A percentile compares a stretch with the other conserved stretches of the same genome.
These are phyloP conservation scores for Groenewaldozyma auringiensis DNA, from an alignment of 1,139 yeast genomes.

Conservation along the genomic window DNA sequence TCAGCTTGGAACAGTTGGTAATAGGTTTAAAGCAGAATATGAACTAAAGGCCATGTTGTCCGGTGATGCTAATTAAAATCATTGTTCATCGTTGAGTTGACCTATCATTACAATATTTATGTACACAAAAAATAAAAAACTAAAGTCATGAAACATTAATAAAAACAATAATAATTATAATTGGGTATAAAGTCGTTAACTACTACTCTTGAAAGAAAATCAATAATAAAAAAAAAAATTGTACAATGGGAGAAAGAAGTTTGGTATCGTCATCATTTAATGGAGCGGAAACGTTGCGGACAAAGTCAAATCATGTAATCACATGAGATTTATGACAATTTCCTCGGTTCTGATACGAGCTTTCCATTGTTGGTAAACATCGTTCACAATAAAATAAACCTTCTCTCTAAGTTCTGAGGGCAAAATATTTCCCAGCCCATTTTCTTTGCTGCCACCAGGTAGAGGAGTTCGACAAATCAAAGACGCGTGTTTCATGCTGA, in stretches of 20 bases:
- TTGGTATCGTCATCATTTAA: neutral
- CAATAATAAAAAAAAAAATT: no score
- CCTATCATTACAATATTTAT: no score
- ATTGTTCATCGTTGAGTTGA: neutral
- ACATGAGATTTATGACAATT: neutral
- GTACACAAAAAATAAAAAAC: neutral
- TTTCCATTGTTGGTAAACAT: neutral
- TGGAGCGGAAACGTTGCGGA: no score
- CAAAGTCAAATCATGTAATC: no score
- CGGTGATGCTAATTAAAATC: conserved; percentile 21
- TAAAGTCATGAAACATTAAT: neutral
- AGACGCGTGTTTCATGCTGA: neutral
- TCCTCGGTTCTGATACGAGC: neutral
- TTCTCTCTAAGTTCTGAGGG: neutral
- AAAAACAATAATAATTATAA: no score
- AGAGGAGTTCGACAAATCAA: neutral
- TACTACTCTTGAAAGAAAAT: no score
- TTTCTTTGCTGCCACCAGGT: neutral
- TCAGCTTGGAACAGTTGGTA: conserved; percentile 65
- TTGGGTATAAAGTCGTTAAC: no score
- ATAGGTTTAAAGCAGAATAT: conserved; percentile 87
- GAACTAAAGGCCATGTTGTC: conserved; percentile 68
- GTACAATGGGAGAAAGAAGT: neutral
- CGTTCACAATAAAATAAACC: conserved; percentile 1
- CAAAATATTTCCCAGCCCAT: neutral